A percentile compares a stretch with the other conserved stretches of the same genome.
These are phyloP conservation scores for Penicillium janthinellum DNA, from an alignment of 2,329 filamentous ascomycete genomes.

Conservation along the genomic window DNA sequence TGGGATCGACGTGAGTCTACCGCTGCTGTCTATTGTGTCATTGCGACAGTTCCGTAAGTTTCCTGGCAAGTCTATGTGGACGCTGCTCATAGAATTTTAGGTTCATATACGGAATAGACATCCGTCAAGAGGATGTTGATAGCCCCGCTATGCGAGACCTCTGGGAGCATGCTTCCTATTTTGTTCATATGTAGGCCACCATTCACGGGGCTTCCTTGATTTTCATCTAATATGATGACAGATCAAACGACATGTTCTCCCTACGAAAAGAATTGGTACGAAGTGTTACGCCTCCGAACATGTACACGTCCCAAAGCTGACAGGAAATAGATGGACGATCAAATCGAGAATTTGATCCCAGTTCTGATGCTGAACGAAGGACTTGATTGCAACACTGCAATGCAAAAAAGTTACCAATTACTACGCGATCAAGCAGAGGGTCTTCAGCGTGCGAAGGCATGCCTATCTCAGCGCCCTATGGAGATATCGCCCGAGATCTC, in stretches of 20 bases:
- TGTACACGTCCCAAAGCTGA: neutral
- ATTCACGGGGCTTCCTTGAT: no score
- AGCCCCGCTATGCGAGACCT: neutral
- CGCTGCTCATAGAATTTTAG: neutral
- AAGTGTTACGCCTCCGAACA: neutral
- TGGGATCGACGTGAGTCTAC: conserved; percentile 6
- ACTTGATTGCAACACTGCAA: neutral
- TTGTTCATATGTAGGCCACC: neutral
- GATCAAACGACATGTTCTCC: conserved; percentile 1
- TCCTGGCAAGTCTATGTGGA: neutral
- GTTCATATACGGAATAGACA: conserved; percentile 1
- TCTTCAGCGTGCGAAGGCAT: neutral
- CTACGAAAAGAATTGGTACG: neutral
- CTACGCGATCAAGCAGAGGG: neutral
- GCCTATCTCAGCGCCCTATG: neutral
- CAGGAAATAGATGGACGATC: neutral
- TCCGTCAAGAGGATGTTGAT: neutral
- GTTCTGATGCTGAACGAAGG: neutral
- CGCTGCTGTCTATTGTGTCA: conserved; percentile 2
- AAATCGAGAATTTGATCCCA: neutral
- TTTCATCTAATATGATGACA: neutral
- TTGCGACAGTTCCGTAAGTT: neutral
- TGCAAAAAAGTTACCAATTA: neutral
- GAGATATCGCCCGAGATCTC: neutral
- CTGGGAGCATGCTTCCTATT: neutral